Evolutionary conservation across 768 basidiomycete genomes (phyloP).

Genomic region (Mycena belliarum): DNA sequence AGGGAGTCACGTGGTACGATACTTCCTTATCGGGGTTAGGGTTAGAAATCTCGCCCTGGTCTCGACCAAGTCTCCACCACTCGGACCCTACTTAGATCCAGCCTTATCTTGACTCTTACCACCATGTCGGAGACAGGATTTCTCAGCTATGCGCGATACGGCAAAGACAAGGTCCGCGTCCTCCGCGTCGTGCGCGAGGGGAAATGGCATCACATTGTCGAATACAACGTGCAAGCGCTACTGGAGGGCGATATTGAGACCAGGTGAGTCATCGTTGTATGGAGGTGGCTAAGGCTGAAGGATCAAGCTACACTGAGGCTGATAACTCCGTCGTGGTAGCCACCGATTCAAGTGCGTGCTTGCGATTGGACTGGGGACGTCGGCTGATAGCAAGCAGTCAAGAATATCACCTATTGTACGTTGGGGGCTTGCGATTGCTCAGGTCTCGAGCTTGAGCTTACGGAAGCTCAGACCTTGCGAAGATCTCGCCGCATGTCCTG

Average conservation of each 20-base stretch:
- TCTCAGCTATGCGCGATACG: constrained; percentile 65
- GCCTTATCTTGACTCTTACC: no score
- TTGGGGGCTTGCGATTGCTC: neutral
- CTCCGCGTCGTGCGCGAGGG: constrained; percentile 78
- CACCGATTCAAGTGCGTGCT: constrained; percentile 79
- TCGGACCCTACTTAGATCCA: no score
- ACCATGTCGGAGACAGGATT: constrained; percentile 11
- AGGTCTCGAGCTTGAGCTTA: no score
- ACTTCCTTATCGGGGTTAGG: no score
- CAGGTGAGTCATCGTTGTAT: constrained; percentile 43
- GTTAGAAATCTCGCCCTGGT: no score
- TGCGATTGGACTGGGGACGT: no score
- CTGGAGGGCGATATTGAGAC: constrained; percentile 83
- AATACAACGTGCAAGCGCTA: constrained; percentile 80
- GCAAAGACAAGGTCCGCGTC: constrained; percentile 88
- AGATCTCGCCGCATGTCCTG: constrained; percentile 85
- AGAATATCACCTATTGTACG: constrained; percentile 68
- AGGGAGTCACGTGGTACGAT: no score
- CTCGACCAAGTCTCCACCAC: no score
- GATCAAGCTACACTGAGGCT: constrained; percentile 74
- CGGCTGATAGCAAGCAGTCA: constrained; percentile 40
- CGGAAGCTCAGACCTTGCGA: constrained; percentile 65
- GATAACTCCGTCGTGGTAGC: constrained; percentile 89
- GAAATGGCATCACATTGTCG: constrained; percentile 70
- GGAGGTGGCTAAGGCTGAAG: no score